Evolutionary conservation across 1,139 yeast species (phyloP).

Genomic region (Suhomyces bolitotheri): DNA sequence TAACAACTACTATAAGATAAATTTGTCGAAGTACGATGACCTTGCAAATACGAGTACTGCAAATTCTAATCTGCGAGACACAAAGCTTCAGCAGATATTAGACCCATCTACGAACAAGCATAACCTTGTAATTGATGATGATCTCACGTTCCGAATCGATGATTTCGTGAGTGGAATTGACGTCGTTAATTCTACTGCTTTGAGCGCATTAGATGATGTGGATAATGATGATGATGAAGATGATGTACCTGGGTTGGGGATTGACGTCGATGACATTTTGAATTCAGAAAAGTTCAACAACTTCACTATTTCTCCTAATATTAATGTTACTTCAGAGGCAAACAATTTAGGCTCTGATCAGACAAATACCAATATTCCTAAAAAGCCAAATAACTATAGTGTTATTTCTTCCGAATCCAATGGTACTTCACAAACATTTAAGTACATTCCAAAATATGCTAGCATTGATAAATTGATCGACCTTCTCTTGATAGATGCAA

Average conservation of each 20-base stretch:
- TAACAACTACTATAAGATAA: constrained; percentile 38
- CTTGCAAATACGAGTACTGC: constrained; percentile 16
- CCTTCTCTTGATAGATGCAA: constrained; percentile 42
- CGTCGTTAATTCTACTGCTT: constrained; percentile 20
- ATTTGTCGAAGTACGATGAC: constrained; percentile 41
- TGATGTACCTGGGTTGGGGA: constrained; percentile 44
- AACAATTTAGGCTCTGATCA: constrained; percentile 1
- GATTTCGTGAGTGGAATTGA: constrained; percentile 40
- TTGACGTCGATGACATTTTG: constrained; percentile 48
- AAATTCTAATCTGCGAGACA: constrained; percentile 13
- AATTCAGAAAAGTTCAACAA: constrained; percentile 45
- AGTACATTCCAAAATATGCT: constrained; percentile 44
- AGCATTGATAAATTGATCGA: constrained; percentile 45
- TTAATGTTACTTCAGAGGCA: constrained; percentile 9
- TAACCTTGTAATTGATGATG: constrained; percentile 33
- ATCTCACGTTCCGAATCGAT: constrained; percentile 41
- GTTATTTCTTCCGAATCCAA: constrained; percentile 17
- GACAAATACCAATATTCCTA: constrained; percentile 3
- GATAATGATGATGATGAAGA: constrained; percentile 38
- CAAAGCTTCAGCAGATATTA: constrained; percentile 18
- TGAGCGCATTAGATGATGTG: constrained; percentile 25
- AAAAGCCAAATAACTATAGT: constrained; percentile 17
- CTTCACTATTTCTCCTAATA: constrained; percentile 27
- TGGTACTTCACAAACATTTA: constrained; percentile 16
- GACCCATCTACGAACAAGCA: constrained; percentile 28